Evolutionary conservation across 106 monocot species (phyloP), one percentile per base, ranked within the genome.

Genomic region (Dioscorea zingiberensis): DNA sequence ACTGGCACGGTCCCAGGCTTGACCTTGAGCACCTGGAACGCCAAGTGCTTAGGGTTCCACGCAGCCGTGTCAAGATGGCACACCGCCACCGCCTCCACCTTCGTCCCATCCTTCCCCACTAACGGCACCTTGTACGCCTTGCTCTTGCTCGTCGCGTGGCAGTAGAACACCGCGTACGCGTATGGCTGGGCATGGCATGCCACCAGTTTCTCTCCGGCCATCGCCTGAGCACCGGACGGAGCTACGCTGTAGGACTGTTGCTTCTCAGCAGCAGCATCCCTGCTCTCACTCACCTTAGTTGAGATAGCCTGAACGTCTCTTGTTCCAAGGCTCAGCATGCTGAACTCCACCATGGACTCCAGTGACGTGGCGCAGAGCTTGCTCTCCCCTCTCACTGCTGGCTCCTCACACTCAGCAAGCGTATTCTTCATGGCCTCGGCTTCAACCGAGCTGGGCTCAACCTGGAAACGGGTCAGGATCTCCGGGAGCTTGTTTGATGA

Each of bases 281-380:
- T n/a, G n/a, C n/a, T 62, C 25, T 44, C 26, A 28, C 49, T 58
- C 26, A 75, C 68, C 16, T 64, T 71, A 0, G 89, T 88, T 1
- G 83, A 84, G 1, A 60, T 28, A 7, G 74, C 78, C n/a, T 57
- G 2, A 23, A 89, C 55, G 15, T 77, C 28, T 19, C 53, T 60
- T 12, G 83, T 79, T 0, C 68, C 80, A 17, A 89, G 69, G 44
- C 28, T 65, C 4, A 62, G 4, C 4, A 48, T 70, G 63, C 55
- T 59, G 66, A 89, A 86, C 3, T 94, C 93, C 1, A 94, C 86
- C 93, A 94, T 89, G 59, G 86, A 89, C 60, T 94, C 93, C 58
- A 93, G 60, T 1, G 89, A 93, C 19, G 86, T 89, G 13, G 76
- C 83, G 60, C 89, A 94, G 45, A 1, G n/a, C 64, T 79, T 83